These are phyloP conservation scores for Leccinum broughii DNA, from an alignment of 768 basidiomycete species.

Conservation along the genomic window DNA sequence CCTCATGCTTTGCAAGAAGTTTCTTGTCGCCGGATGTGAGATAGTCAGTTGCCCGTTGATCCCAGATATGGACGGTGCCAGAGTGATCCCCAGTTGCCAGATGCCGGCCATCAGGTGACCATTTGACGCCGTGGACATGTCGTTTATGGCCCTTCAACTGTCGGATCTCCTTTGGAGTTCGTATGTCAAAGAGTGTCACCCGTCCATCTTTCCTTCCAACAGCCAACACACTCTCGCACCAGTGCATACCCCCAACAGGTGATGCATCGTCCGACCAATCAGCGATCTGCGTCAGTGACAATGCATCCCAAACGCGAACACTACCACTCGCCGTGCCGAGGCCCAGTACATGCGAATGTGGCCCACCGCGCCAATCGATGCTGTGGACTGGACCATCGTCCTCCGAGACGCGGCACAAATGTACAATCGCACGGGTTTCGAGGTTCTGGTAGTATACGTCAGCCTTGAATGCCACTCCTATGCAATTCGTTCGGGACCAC, in stretches of 20 bases:
- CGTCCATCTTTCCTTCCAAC: slow-evolving; percentile 41
- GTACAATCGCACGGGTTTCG: slow-evolving; percentile 51
- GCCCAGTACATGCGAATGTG: slow-evolving; percentile 45
- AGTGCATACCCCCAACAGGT: slow-evolving; percentile 42
- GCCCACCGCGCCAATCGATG: slow-evolving; percentile 52
- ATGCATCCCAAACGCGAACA: slow-evolving; percentile 57
- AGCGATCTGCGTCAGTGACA: slow-evolving; percentile 26
- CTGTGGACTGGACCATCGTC: slow-evolving; percentile 41
- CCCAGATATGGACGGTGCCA: slow-evolving; percentile 47
- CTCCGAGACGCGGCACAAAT: slow-evolving; percentile 44
- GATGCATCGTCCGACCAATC: slow-evolving; percentile 38
- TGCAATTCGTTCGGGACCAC: slow-evolving; percentile 60
- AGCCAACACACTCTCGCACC: slow-evolving; percentile 39
- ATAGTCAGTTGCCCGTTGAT: slow-evolving; percentile 36
- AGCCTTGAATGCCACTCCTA: slow-evolving; percentile 60
- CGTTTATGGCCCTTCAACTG: slow-evolving; percentile 34
- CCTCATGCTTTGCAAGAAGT: slow-evolving; percentile 43
- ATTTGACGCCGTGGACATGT: slow-evolving; percentile 42
- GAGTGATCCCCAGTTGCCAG: slow-evolving; percentile 43
- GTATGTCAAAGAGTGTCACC: slow-evolving; percentile 40
- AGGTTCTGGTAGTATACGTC: slow-evolving; percentile 67
- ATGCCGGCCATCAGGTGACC: slow-evolving; percentile 41
- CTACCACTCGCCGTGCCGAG: slow-evolving; percentile 51
- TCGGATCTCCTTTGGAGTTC: slow-evolving; percentile 30
- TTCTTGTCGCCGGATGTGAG: slow-evolving; percentile 34